Conservation (phyloP, 1,139 yeast genomes). For the Saccharomyces hybrid region DNA sequence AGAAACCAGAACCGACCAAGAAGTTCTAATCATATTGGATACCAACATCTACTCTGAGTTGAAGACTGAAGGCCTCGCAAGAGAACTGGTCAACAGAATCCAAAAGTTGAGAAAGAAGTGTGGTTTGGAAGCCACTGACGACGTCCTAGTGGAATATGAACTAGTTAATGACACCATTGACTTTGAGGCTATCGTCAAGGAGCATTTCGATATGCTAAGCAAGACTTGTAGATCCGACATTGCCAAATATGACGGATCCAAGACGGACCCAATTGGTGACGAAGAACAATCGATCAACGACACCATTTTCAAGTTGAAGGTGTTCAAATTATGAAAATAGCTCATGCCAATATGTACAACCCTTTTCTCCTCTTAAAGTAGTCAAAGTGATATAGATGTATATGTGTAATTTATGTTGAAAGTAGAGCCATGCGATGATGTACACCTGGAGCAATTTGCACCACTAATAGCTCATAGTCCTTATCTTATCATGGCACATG, state of each 20-base stretch:
- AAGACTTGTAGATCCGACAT: constrained; percentile 62
- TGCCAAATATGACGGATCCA: constrained; percentile 32
- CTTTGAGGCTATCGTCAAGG: constrained; percentile 54
- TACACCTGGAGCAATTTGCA: neutral
- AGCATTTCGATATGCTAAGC: constrained; percentile 59
- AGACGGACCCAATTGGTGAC: constrained; percentile 56
- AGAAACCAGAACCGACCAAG: constrained; percentile 82
- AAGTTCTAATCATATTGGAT: constrained; percentile 81
- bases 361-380: neutral
- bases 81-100: constrained; percentile 94
- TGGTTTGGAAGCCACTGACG: constrained; percentile 91
- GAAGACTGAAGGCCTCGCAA: constrained; percentile 88
- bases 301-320: constrained; percentile 70
- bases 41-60: constrained; percentile 81
- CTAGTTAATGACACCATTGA: constrained; percentile 63
- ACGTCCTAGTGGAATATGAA: constrained; percentile 77
- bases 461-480: neutral
- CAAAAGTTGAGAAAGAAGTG: constrained; percentile 97
- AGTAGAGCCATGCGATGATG: neutral
- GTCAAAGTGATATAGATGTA: neutral
- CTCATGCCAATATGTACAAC: neutral
- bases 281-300: constrained; percentile 90
- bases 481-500: neutral
- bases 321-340: constrained; percentile 42
- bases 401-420: constrained; percentile 1